These are phyloP conservation scores for Hygrophila difformis DNA, from an alignment of 257 asterid species.

Conservation along the genomic window DNA sequence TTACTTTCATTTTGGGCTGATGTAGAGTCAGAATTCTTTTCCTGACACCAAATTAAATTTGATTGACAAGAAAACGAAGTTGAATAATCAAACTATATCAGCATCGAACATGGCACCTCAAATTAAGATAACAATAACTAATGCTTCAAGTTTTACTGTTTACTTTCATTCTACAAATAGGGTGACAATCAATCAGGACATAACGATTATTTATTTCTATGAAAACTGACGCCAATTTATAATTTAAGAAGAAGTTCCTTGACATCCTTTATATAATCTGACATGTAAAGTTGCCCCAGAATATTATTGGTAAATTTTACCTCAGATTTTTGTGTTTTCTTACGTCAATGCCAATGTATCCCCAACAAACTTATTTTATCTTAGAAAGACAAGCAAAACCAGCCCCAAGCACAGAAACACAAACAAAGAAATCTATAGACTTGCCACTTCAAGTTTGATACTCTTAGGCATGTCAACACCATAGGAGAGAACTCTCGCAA, in stretches of 20 bases:
- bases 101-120: constrained; percentile 14
- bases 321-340: neutral
- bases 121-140: constrained; percentile 2
- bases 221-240: too few relatives aligned
- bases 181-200: too few relatives aligned
- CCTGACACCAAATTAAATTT: constrained; percentile 30
- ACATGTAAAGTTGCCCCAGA: neutral
- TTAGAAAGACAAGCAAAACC: neutral
- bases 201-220: too few relatives aligned
- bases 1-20: constrained; percentile 28
- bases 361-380: neutral
- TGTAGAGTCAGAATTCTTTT: constrained; percentile 29
- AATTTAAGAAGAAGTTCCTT: too few relatives aligned
- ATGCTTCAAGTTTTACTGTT: too few relatives aligned
- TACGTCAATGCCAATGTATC: neutral
- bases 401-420: constrained; percentile 9
- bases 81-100: neutral
- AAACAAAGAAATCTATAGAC: constrained; percentile 16
- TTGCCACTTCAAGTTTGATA: constrained; percentile 25
- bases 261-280: too few relatives aligned
- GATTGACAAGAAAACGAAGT: neutral
- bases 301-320: constrained; percentile 5
- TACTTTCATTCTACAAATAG: too few relatives aligned
- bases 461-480: constrained; percentile 33
- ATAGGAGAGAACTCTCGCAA: constrained; percentile 36